Evolutionary conservation across 768 basidiomycete genomes (phyloP).

Genomic region (Rhizopogon roseolus): DNA sequence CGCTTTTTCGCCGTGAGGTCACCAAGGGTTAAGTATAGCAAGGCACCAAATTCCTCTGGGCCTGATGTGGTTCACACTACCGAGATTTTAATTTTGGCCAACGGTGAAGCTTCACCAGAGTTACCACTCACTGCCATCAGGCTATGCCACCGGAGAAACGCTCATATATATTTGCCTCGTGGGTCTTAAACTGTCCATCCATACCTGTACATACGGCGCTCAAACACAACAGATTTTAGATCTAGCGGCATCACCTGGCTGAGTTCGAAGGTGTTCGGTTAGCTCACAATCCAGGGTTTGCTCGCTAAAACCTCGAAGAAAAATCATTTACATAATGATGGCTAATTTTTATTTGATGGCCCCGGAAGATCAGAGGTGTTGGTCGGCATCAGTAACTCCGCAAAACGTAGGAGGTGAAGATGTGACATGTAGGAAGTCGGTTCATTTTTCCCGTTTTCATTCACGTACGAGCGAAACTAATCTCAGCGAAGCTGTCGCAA

Average conservation of each 20-base stretch:
- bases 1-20: too few species aligned
- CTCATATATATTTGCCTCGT: not conserved
- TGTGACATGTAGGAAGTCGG: not conserved
- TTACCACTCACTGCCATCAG: not conserved
- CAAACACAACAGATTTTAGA: not conserved
- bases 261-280: not conserved
- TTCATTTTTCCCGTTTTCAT: not conserved
- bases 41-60: not conserved
- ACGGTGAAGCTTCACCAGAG: not conserved
- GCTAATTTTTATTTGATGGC: not conserved
- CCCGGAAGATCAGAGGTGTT: not conserved
- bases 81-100: not conserved
- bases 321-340: not conserved
- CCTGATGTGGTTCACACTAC: not conserved
- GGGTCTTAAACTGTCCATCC: not conserved
- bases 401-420: not conserved
- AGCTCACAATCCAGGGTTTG: not conserved
- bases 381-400: not conserved
- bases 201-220: too few species aligned
- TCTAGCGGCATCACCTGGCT: not conserved
- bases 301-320: not conserved
- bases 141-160: not conserved
- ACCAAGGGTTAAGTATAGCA: not conserved
- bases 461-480: not conserved
- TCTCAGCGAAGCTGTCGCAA: not conserved